These are phyloP conservation scores for Boletales sp. DNA, from an alignment of 768 basidiomycete genomes.

Conservation along the genomic window DNA sequence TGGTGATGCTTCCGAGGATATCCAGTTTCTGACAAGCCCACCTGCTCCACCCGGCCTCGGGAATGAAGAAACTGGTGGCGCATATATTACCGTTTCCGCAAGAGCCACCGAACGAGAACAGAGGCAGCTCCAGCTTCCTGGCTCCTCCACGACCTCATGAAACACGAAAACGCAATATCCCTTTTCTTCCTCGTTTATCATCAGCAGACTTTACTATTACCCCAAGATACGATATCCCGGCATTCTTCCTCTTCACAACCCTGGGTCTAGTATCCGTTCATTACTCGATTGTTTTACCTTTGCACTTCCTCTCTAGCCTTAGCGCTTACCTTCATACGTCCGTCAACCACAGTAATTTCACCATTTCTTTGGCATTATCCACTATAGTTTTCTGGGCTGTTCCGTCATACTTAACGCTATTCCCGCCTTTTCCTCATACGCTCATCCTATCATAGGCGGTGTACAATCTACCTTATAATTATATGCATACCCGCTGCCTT, in stretches of 20 bases:
- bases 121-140: conserved; percentile 24
- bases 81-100: conserved; percentile 84
- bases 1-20: conserved; percentile 66
- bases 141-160: conserved; percentile 30
- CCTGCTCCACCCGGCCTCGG: conserved; percentile 69
- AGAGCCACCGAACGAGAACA: conserved; percentile 67
- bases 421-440: conserved; percentile 15
- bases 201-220: conserved; percentile 25
- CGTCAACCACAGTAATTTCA: conserved; percentile 28
- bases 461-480: conserved; percentile 36
- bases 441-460: conserved; percentile 21
- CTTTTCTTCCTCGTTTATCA: conserved; percentile 6
- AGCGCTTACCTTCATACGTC: conserved; percentile 26
- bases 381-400: conserved; percentile 23
- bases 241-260: conserved; percentile 17
- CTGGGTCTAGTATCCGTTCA: conserved; percentile 22
- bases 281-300: conserved; percentile 19
- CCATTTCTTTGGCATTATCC: conserved; percentile 25
- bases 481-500: conserved; percentile 32
- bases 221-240: conserved; percentile 27
- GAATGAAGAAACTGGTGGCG: conserved; percentile 72
- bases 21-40: conserved; percentile 54
- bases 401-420: conserved; percentile 26
- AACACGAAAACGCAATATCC: conserved; percentile 10
- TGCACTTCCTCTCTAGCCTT: conserved; percentile 16